phyloP scores from a whole-genome alignment of 129 eudicot genomes.

The Oenanthe sinensis region DNA sequence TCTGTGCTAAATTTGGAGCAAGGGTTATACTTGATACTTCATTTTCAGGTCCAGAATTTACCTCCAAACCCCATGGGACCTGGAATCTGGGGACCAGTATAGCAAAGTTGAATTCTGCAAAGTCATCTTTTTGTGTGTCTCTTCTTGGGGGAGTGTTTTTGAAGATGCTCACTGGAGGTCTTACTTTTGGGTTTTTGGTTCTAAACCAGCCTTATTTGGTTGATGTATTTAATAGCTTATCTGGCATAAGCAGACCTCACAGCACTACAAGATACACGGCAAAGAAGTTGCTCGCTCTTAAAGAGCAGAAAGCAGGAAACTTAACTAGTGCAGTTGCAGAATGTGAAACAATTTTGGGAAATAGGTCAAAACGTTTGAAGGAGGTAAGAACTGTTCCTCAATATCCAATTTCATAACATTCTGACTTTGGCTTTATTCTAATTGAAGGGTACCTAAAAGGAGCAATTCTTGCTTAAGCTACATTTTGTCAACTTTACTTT shows the following conservation, averaged over 20 bases:
- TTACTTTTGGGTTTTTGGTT: constrained; percentile 65
- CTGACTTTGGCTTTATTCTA: constrained; percentile 7
- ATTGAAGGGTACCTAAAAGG: background rate
- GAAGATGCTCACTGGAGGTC: constrained; percentile 81
- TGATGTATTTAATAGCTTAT: constrained; percentile 53
- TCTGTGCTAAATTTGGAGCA: constrained; percentile 75
- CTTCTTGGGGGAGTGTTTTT: constrained; percentile 77
- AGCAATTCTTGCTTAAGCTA: background rate
- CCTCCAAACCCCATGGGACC: constrained; percentile 34
- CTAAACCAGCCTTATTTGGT: constrained; percentile 56
- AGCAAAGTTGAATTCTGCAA: constrained; percentile 35
- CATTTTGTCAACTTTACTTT: background rate
- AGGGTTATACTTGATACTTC: constrained; percentile 81
- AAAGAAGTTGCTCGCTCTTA: constrained; percentile 75
- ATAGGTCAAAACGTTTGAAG: constrained; percentile 52
- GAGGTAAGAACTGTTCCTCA: constrained; percentile 41
- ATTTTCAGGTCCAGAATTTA: constrained; percentile 68
- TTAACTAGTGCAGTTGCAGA: constrained; percentile 30
- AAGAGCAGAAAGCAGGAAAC: constrained; percentile 46
- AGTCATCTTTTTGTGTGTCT: constrained; percentile 50
- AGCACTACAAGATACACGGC: constrained; percentile 67
- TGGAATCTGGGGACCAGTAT: constrained; percentile 68
- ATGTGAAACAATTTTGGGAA: constrained; percentile 45
- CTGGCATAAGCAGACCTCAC: constrained; percentile 81
- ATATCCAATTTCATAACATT: background rate